Conservation (phyloP, 495 filamentous ascomycete genomes). For the Hypoxylon lenormandii region DNA sequence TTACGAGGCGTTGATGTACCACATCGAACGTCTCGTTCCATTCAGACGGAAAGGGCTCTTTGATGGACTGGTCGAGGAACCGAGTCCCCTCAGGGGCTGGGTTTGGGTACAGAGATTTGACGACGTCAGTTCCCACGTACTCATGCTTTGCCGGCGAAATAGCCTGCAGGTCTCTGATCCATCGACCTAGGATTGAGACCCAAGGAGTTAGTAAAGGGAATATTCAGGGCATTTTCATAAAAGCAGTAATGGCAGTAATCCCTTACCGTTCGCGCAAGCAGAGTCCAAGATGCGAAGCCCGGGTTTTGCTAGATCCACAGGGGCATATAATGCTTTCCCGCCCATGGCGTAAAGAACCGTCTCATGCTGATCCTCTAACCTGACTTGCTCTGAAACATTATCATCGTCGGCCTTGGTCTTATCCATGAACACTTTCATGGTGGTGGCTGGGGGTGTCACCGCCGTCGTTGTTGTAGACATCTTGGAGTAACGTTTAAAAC, state of each 20-base stretch:
- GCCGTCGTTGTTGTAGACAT: neutral
- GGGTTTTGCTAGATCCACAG: neutral
- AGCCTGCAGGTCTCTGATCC: conserved; percentile 3
- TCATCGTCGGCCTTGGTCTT: conserved; percentile 7
- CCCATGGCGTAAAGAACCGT: neutral
- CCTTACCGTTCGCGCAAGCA: conserved; percentile 9
- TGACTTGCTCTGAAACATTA: conserved; percentile 8
- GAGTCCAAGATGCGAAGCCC: conserved; percentile 17
- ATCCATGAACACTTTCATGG: neutral
- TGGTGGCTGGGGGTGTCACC: no score
- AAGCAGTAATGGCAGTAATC: neutral
- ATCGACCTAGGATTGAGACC: neutral
- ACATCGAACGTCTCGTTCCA: conserved; percentile 7
- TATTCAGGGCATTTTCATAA: no score
- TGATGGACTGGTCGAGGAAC: conserved; percentile 11
- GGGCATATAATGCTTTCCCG: conserved; percentile 1
- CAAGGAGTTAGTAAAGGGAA: neutral
- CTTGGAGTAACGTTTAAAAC: no score
- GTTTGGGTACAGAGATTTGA: neutral
- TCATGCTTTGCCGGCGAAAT: neutral
- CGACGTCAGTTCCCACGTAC: conserved; percentile 17
- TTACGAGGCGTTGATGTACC: conserved; percentile 13
- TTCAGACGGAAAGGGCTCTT: neutral
- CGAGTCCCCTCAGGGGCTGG: neutral
- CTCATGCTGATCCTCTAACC: conserved; percentile 9